A percentile compares a stretch with the other conserved stretches of the same genome.
These are phyloP conservation scores for Pythium phragmitis DNA, from an alignment of 352 stramenopile genomes.

Conservation along the genomic window DNA sequence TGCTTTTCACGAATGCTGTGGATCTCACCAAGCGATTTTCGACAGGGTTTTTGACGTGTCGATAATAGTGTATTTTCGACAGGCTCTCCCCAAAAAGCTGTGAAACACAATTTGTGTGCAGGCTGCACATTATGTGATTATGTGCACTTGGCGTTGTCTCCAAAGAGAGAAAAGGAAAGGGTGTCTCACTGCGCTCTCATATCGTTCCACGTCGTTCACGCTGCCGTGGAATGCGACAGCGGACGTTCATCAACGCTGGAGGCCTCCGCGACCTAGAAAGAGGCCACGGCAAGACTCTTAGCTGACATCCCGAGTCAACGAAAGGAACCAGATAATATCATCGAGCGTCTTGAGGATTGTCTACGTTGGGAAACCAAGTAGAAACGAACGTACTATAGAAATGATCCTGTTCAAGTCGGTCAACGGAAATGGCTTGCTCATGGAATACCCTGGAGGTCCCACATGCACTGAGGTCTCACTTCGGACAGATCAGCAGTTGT, in stretches of 20 bases:
- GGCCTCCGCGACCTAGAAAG: constrained; percentile 2
- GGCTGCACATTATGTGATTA: background rate
- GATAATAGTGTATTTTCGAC: constrained; percentile 6
- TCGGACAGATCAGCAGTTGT: background rate
- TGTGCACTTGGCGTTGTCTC: background rate
- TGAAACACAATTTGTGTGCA: background rate
- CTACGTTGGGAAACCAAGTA: constrained; percentile 33
- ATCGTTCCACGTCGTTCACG: constrained; percentile 23
- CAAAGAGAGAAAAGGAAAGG: background rate
- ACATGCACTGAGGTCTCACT: background rate
- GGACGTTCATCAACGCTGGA: constrained; percentile 15
- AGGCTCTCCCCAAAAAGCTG: background rate
- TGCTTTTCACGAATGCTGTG: background rate
- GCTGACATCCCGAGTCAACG: constrained; percentile 30
- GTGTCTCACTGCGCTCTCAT: constrained; percentile 21
- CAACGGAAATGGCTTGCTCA: background rate
- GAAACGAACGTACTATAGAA: constrained; percentile 33
- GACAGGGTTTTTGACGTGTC: constrained; percentile 28
- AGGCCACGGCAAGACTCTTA: background rate
- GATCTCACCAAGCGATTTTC: background rate
- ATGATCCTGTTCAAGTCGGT: constrained; percentile 31
- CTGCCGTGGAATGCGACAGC: constrained; percentile 15
- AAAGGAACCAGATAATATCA: constrained; percentile 24
- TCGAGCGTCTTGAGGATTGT: constrained; percentile 29
- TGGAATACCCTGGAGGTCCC: background rate